Evolutionary conservation across 495 filamentous ascomycete species (phyloP), one percentile per base, ranked within the genome.

Genomic region (Trichocladium antarcticum): DNA sequence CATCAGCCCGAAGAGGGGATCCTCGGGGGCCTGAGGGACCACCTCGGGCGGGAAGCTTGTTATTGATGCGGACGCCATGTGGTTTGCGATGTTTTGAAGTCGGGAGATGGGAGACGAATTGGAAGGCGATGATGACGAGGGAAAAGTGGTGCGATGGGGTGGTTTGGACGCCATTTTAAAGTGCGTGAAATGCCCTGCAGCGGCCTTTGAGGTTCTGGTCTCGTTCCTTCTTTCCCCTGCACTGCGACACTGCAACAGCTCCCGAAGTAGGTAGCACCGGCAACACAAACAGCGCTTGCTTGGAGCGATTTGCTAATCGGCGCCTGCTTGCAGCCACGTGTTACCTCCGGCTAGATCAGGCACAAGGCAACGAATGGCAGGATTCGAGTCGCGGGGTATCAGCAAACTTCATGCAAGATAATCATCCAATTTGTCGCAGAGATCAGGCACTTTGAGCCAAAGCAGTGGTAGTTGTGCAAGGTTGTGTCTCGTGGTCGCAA

Each of bases 1-100:
- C 77, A 89, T 87, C 51, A 99, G 69, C 35, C 92, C 89, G 61
- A 99, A 99, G 57, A 99, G 76, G 51, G 93, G 84, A 68, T 99
- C 92, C 63, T 95, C 87, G 34, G 93, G 89, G 39, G 93, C 92
- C 58, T 89, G 80, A 57, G 90, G 84, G 19, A 99, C 87, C 49
- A 74, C 74, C 61, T 86, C 80, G 46, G 84, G 69, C 34, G 81
- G 76, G 69, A 97, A 97, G 45, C 78, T 79, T 50, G 87, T 83
- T 45, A 77, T 60, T 54, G 66, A 60, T 56, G 42, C 42, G 32
- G 57, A 27, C 51, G 66, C 53, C 64, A 69, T 68, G 57, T 68
- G 65, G 41, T 61, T 62, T 51, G 67, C 62, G 52, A 69, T 65
- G 59, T 62, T 66, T 34, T 70, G 65, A n/a, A 78, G 66, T 44